These are phyloP conservation scores for Protomyces lactucae-debilis DNA, from an alignment of 1,139 yeast species.

Conservation along the genomic window DNA sequence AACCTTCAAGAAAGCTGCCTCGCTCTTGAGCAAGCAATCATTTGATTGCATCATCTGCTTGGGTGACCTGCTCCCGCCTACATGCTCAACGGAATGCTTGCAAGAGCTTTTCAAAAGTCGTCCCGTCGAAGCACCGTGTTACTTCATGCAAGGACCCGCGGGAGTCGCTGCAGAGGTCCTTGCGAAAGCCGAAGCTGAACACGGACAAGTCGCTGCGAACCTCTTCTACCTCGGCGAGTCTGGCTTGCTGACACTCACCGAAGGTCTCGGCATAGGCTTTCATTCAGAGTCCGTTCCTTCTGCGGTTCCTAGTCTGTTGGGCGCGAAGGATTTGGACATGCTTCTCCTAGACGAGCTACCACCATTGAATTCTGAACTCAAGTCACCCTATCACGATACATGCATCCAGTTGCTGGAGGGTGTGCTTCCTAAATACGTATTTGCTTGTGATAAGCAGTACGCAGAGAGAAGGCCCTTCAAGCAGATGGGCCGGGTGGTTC, in stretches of 20 bases:
- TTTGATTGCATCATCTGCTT: conserved; percentile 28
- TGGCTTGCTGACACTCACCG: conserved; percentile 19
- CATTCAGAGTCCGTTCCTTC: not conserved
- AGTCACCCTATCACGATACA: not conserved
- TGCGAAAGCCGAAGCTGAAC: conserved; percentile 4
- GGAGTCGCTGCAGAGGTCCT: conserved; percentile 16
- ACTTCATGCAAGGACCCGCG: conserved; percentile 25
- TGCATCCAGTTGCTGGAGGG: not conserved
- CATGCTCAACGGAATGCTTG: not conserved
- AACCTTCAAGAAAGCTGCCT: conserved; percentile 23
- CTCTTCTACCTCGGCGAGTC: conserved; percentile 24
- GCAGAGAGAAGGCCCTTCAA: conserved; percentile 31
- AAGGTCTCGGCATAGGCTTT: conserved; percentile 17
- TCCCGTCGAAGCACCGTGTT: conserved; percentile 18
- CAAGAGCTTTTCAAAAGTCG: conserved; percentile 5
- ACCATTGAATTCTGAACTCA: not conserved
- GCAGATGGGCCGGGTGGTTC: conserved; percentile 40
- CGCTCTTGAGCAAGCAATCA: conserved; percentile 16
- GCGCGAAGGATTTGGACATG: conserved; percentile 40
- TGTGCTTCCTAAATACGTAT: conserved; percentile 7
- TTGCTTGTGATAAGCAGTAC: conserved; percentile 31
- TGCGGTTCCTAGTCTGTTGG: conserved; percentile 33
- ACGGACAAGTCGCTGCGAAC: conserved; percentile 27
- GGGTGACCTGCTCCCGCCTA: conserved; percentile 25
- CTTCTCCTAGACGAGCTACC: not conserved